Evolutionary conservation across 2,329 filamentous ascomycete species (phyloP).

Genomic region (Fusarium sambucinum): DNA sequence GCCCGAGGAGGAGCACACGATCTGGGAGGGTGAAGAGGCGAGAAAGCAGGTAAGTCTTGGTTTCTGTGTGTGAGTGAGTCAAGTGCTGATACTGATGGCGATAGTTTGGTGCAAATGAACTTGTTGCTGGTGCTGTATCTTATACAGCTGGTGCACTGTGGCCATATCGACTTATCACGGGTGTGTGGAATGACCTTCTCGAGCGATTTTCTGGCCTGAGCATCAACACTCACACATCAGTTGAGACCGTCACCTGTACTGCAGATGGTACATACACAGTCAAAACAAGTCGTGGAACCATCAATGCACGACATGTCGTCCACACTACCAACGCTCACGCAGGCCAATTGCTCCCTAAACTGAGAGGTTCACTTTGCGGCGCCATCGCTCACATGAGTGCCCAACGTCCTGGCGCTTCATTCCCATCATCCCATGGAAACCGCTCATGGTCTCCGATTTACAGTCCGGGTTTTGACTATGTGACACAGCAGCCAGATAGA

Average conservation of each 20-base stretch:
- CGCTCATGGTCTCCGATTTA: slow-evolving; percentile 66
- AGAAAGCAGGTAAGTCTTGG: slow-evolving; percentile 45
- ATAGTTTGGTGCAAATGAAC: slow-evolving; percentile 53
- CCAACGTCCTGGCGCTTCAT: slow-evolving; percentile 56
- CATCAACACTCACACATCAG: slow-evolving; percentile 56
- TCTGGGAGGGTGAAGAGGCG: slow-evolving; percentile 53
- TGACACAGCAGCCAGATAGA: slow-evolving; percentile 59
- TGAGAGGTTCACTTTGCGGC: slow-evolving; percentile 61
- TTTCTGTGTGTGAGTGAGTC: not conserved
- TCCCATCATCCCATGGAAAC: slow-evolving; percentile 49
- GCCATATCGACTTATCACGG: slow-evolving; percentile 63
- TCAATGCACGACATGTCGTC: slow-evolving; percentile 64
- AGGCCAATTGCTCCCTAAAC: slow-evolving; percentile 62
- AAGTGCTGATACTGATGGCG: slow-evolving; percentile 2
- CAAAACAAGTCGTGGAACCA: slow-evolving; percentile 58
- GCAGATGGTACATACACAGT: slow-evolving; percentile 54
- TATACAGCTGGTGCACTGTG: slow-evolving; percentile 63
- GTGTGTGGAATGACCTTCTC: slow-evolving; percentile 59
- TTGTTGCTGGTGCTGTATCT: slow-evolving; percentile 57
- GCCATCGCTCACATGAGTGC: slow-evolving; percentile 64
- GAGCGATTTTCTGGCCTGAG: slow-evolving; percentile 51
- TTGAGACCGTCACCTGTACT: slow-evolving; percentile 46
- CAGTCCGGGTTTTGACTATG: slow-evolving; percentile 62
- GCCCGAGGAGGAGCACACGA: slow-evolving; percentile 55
- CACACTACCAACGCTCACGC: slow-evolving; percentile 70